Percentiles rank a stretch among this genome's conserved stretches.
Conservation (phyloP, 176 grass and related monocot genomes). For the Triticum monococcum region DNA sequence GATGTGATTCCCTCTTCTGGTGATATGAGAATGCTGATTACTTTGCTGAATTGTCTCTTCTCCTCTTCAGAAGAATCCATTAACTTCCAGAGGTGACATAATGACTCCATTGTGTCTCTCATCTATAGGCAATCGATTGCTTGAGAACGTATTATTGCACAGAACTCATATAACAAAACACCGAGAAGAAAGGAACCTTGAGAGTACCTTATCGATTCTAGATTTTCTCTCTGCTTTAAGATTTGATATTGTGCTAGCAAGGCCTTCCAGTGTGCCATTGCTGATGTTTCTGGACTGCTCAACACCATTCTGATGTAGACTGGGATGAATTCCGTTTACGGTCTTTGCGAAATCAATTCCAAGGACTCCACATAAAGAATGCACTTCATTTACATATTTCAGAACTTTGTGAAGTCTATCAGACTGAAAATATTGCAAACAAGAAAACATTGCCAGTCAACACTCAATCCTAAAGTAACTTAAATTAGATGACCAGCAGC, state of each 20-base stretch:
- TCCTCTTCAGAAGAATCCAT: conserved; percentile 93
- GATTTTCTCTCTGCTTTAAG: conserved; percentile 73
- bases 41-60: conserved; percentile 56
- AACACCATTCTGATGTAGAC: conserved; percentile 74
- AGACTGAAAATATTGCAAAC: conserved; percentile 55
- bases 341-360: conserved; percentile 76
- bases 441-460: not conserved
- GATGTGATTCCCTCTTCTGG: conserved; percentile 70
- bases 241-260: conserved; percentile 59
- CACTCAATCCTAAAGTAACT: not conserved
- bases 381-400: conserved; percentile 84
- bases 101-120: conserved; percentile 73
- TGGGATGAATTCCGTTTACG: conserved; percentile 80
- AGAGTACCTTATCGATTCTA: conserved; percentile 71
- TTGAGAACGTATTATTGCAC: conserved; percentile 24
- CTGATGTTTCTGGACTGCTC: conserved; percentile 82
- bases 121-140: conserved; percentile 49
- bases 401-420: conserved; percentile 88
- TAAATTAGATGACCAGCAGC: not conserved
- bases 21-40: conserved; percentile 58
- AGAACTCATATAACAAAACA: conserved; percentile 21
- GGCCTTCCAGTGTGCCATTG: conserved; percentile 72
- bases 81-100: conserved; percentile 90
- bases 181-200: conserved; percentile 14
- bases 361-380: conserved; percentile 82